Conservation (phyloP, 129 eudicot genomes). For the Centella asiatica region DNA sequence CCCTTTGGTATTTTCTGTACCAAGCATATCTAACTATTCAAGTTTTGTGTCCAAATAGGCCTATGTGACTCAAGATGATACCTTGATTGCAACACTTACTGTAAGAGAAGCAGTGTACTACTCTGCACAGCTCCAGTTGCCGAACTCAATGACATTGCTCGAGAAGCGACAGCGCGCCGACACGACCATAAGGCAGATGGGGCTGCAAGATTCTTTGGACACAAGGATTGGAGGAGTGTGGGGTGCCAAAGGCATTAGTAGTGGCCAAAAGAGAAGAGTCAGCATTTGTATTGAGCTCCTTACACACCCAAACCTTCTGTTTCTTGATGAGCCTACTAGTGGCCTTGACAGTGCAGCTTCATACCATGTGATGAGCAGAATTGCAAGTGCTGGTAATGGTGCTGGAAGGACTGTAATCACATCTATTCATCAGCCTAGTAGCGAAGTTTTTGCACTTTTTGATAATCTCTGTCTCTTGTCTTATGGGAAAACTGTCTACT, state of each 20-base stretch:
- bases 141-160: slow-evolving; percentile 71
- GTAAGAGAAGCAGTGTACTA: slow-evolving; percentile 87
- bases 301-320: slow-evolving; percentile 86
- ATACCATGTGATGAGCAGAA: slow-evolving; percentile 83
- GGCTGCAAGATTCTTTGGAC: slow-evolving; percentile 96
- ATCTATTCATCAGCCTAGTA: slow-evolving; percentile 98
- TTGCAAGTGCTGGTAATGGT: slow-evolving; percentile 71
- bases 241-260: slow-evolving; percentile 92
- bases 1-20: too few species aligned
- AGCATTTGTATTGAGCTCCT: slow-evolving; percentile 92
- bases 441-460: slow-evolving; percentile 94
- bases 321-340: slow-evolving; percentile 96
- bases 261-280: slow-evolving; percentile 89
- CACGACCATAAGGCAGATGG: slow-evolving; percentile 93
- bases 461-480: slow-evolving; percentile 84
- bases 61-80: slow-evolving; percentile 97
- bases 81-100: slow-evolving; percentile 88
- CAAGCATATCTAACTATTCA: too few species aligned
- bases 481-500: slow-evolving; percentile 90
- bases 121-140: slow-evolving; percentile 76
- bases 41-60: too few species aligned
- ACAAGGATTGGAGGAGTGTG: slow-evolving; percentile 92
- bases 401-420: slow-evolving; percentile 97
- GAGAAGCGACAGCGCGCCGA: slow-evolving; percentile 75
- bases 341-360: slow-evolving; percentile 99